These are phyloP conservation scores for Pleurotus citrinopileatus DNA, from an alignment of 768 basidiomycete species.

Conservation along the genomic window DNA sequence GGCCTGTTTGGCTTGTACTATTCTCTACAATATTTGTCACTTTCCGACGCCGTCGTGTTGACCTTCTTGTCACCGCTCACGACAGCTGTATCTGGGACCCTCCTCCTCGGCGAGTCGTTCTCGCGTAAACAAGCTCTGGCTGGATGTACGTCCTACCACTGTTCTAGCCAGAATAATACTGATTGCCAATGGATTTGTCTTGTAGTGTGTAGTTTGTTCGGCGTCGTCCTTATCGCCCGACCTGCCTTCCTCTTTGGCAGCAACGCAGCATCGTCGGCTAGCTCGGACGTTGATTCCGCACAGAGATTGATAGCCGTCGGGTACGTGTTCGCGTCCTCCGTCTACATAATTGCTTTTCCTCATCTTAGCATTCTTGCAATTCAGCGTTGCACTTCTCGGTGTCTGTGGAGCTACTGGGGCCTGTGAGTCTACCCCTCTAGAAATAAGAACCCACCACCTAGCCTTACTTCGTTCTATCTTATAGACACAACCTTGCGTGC, in stretches of 20 bases:
- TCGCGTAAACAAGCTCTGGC: slow-evolving; percentile 52
- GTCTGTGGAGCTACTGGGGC: slow-evolving; percentile 66
- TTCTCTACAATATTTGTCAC: slow-evolving; percentile 68
- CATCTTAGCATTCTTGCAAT: neutral
- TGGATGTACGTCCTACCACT: slow-evolving; percentile 37
- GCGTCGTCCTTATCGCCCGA: slow-evolving; percentile 79
- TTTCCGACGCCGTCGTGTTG: slow-evolving; percentile 77
- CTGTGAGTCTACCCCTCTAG: slow-evolving; percentile 57
- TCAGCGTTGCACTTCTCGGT: slow-evolving; percentile 60
- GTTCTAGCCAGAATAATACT: no score
- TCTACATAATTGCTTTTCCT: neutral
- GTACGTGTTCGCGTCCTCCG: slow-evolving; percentile 28
- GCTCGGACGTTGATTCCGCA: slow-evolving; percentile 14
- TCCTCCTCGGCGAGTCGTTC: slow-evolving; percentile 62
- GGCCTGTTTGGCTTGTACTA: slow-evolving; percentile 70
- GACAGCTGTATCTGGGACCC: slow-evolving; percentile 58
- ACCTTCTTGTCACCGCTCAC: slow-evolving; percentile 71
- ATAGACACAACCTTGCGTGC: slow-evolving; percentile 47
- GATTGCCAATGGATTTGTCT: no score
- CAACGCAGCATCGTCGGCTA: slow-evolving; percentile 19
- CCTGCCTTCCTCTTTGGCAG: slow-evolving; percentile 71
- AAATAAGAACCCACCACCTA: no score
- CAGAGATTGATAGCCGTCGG: slow-evolving; percentile 60
- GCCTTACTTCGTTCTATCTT: neutral
- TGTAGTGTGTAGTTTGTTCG: slow-evolving; percentile 66